Base-by-base conservation (phyloP, 805 yeast species). In the Teunomyces atbi region DNA sequence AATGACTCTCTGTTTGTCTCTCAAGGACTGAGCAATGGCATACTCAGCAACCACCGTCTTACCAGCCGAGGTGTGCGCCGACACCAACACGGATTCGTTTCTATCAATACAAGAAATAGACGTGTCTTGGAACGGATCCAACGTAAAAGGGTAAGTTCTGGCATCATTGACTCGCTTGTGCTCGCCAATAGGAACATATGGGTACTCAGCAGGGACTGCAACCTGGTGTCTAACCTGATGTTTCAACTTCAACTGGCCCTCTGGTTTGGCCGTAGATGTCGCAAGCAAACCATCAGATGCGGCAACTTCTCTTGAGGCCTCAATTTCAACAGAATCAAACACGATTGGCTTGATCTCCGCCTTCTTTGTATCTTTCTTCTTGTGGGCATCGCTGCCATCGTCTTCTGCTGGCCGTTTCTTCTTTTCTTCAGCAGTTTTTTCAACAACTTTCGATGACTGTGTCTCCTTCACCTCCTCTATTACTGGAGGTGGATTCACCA, bases 191-290 rank as follows among this genome's bases (percentile, higher is more conserved):
- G 98, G 97, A 11, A 74, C 74, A 61, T 94, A 92, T 44, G 91
- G 86, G 61, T 84, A 94, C 49, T 86, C 86, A 4, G 96, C 95
- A 1, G 99, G 99, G 19, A 92, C 77, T 1, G 98, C 97, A 8
- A 92, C 99, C 67, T 92, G 97, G 70, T 92, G 99, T 65, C 98
- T 85, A 46, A 92, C 97, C 67, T 89, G 97, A 72, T 92, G 99
- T 48, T 83, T 82, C 53, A 90, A 73, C 62, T 86, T 84, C 48
- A 90, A 83, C 46, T 68, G 67, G 7, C 68, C 64, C 45, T 68
- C 72, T 1, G 65, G 56, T 18, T 69, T 65, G 19, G 45, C 32
- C 8, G 44, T 19, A 3, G 57, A 28, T 12, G 46, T 46, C 12
- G 73, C 73, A 57, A 82, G 61, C 29, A 89, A 71, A 5, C 96